A percentile compares a stretch with the other conserved stretches of the same genome.
These are phyloP conservation scores for Lactarius hatsudake DNA, from an alignment of 768 basidiomycete genomes.

Conservation along the genomic window DNA sequence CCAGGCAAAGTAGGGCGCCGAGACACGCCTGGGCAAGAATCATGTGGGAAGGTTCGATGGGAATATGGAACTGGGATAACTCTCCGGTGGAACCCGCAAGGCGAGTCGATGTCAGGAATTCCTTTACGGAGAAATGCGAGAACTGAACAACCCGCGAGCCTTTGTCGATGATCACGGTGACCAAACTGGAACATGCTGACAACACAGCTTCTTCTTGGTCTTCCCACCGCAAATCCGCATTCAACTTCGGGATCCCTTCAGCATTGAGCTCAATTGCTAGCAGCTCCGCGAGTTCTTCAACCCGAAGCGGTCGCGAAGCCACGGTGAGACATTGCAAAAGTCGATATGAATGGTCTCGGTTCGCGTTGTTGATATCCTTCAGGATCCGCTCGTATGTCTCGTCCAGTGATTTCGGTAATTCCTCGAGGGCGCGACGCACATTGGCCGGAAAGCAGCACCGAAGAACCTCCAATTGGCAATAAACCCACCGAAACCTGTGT, in stretches of 20 bases:
- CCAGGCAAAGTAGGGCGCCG: neutral
- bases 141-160: neutral
- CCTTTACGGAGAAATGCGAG: neutral
- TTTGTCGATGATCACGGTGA: neutral
- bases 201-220: neutral
- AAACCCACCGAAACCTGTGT: slow-evolving; percentile 10
- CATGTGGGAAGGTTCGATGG: neutral
- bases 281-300: neutral
- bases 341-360: neutral
- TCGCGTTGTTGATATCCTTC: neutral
- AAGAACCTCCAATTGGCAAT: slow-evolving; percentile 3
- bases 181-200: neutral
- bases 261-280: neutral
- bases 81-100: neutral
- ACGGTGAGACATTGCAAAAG: neutral
- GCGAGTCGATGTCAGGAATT: neutral
- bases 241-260: neutral
- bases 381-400: slow-evolving; percentile 3
- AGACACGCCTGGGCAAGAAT: neutral
- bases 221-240: neutral
- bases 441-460: neutral
- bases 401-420: slow-evolving; percentile 4
- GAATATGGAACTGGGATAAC: neutral
- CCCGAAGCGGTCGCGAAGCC: neutral
- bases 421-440: neutral